Conservation (phyloP, 345 rosid genomes). For the Bruguiera gymnorhiza region DNA sequence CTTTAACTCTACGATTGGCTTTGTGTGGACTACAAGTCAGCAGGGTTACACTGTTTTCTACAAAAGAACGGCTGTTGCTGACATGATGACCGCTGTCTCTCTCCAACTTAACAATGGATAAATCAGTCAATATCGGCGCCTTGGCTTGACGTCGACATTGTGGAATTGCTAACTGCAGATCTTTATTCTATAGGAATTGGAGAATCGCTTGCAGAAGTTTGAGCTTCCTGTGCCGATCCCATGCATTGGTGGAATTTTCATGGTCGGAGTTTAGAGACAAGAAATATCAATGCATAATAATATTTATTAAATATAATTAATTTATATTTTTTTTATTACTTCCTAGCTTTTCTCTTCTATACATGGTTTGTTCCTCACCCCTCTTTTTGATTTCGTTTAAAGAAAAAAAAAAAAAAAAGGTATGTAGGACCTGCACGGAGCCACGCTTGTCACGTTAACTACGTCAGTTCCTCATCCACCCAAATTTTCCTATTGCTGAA, state of each 20-base stretch:
- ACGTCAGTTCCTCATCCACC: no score
- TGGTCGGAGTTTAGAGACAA: conserved; percentile 79
- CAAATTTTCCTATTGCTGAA: no score
- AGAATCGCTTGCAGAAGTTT: conserved; percentile 63
- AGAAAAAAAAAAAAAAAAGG: no score
- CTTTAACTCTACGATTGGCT: background rate
- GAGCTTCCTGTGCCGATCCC: conserved; percentile 78
- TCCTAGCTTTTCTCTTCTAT: conserved; percentile 26
- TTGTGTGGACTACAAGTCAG: background rate
- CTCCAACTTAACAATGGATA: no score
- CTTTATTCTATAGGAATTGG: conserved; percentile 44
- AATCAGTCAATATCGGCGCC: no score
- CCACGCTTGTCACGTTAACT: no score
- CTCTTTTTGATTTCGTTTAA: no score
- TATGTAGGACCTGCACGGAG: no score
- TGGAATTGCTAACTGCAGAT: background rate
- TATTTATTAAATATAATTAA: conserved; percentile 23
- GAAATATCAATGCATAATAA: conserved; percentile 16
- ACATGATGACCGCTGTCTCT: background rate
- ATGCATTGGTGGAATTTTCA: conserved; percentile 74
- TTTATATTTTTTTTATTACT: no score
- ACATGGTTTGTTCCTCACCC: conserved; percentile 51
- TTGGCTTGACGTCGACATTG: no score
- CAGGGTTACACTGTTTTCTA: background rate
- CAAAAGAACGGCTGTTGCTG: background rate